Evolutionary conservation across 2,329 filamentous ascomycete genomes (phyloP).

Genomic region (Macrophomina tecta): DNA sequence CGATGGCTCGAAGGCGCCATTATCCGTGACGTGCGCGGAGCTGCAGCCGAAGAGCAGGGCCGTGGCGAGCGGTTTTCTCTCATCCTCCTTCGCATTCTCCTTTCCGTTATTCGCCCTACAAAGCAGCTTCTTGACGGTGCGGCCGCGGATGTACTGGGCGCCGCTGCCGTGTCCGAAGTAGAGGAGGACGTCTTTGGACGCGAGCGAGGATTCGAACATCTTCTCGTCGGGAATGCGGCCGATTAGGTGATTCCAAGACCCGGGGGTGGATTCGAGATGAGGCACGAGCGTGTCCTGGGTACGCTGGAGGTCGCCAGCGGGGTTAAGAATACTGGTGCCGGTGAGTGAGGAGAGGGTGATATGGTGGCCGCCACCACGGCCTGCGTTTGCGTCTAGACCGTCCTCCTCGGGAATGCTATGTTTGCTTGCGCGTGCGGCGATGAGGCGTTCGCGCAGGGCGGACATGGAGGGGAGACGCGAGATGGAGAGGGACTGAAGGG

Average conservation of each 20-base stretch:
- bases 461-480: slow-evolving; percentile 88
- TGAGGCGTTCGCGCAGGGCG: slow-evolving; percentile 77
- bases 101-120: slow-evolving; percentile 41
- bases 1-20: slow-evolving; percentile 87
- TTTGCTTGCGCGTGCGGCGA: slow-evolving; percentile 54
- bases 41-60: slow-evolving; percentile 94
- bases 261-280: slow-evolving; percentile 59
- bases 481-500: slow-evolving; percentile 77
- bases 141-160: slow-evolving; percentile 88
- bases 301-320: slow-evolving; percentile 78
- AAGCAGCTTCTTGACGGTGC: slow-evolving; percentile 78
- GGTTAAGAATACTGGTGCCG: slow-evolving; percentile 87
- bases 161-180: slow-evolving; percentile 98
- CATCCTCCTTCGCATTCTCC: neutral
- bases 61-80: slow-evolving; percentile 62
- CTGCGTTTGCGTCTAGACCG: slow-evolving; percentile 17
- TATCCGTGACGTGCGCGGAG: slow-evolving; percentile 79
- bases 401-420: slow-evolving; percentile 19
- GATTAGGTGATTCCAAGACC: slow-evolving; percentile 71
- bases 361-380: slow-evolving; percentile 43
- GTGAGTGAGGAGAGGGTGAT: slow-evolving; percentile 52
- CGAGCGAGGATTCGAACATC: slow-evolving; percentile 74
- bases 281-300: slow-evolving; percentile 79
- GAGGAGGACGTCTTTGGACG: slow-evolving; percentile 73
- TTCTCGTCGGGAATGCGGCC: slow-evolving; percentile 74